These are phyloP conservation scores for Termitomyces sp. DNA, from an alignment of 768 basidiomycete genomes.

Conservation along the genomic window DNA sequence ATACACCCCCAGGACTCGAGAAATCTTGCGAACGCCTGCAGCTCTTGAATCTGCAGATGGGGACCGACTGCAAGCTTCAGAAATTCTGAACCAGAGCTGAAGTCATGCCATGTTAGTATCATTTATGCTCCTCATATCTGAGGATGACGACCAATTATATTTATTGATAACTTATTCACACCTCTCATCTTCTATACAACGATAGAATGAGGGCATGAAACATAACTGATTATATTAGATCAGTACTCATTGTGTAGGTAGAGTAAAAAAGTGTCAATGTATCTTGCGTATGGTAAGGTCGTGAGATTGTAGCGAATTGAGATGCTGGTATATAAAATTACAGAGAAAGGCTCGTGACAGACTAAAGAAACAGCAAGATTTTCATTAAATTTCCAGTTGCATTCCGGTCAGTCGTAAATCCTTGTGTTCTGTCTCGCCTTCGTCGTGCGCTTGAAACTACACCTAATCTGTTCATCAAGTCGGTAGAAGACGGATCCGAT, in stretches of 20 bases:
- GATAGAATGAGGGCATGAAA: neutral
- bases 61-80: too few relatives aligned
- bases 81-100: too few relatives aligned
- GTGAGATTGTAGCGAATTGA: slow-evolving; percentile 3
- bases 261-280: neutral
- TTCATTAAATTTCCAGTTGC: neutral
- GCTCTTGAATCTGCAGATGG: too few relatives aligned
- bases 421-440: slow-evolving; percentile 10
- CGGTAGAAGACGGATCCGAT: slow-evolving; percentile 35
- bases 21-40: too few relatives aligned
- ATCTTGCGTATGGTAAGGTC: neutral
- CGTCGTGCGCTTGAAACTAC: slow-evolving; percentile 6
- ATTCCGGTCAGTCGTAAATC: slow-evolving; percentile 2
- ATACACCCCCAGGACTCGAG: too few relatives aligned
- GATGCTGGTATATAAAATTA: too few relatives aligned
- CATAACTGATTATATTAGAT: neutral
- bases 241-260: neutral
- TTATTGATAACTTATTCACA: too few relatives aligned
- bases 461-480: slow-evolving; percentile 39
- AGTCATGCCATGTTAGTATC: too few relatives aligned
- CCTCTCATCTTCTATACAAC: too few relatives aligned
- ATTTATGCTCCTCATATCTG: too few relatives aligned
- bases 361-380: neutral
- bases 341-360: too few relatives aligned
- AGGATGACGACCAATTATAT: too few relatives aligned